Evolutionary conservation across 1,139 yeast genomes (phyloP), one percentile per base, ranked within the genome.

Genomic region (Yamadazyma oceani): DNA sequence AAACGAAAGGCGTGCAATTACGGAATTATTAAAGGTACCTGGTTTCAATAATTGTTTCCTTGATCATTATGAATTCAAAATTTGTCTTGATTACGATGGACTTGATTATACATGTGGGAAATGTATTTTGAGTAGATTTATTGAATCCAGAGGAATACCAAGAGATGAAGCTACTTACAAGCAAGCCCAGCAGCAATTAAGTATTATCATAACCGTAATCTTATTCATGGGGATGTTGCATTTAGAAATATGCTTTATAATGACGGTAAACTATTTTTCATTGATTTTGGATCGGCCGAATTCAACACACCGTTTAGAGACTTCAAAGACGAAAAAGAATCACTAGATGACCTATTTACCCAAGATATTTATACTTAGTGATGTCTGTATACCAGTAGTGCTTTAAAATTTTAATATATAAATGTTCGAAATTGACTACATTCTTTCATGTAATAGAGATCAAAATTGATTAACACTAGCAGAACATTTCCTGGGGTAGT

Each of bases 401-500:
- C n/a, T n/a, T n/a, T n/a, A n/a, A n/a, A n/a, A n/a, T n/a, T n/a
- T n/a, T n/a, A n/a, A n/a, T n/a, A n/a, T n/a, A n/a, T n/a, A n/a
- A n/a, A n/a, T n/a, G n/a, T n/a, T n/a, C n/a, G n/a, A n/a, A n/a
- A n/a, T n/a, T n/a, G n/a, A n/a, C n/a, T n/a, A n/a, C n/a, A n/a
- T n/a, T n/a, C n/a, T n/a, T n/a, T n/a, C n/a, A n/a, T n/a, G n/a
- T n/a, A n/a, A n/a, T n/a, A n/a, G n/a, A n/a, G n/a, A n/a, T n/a
- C n/a, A n/a, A n/a, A n/a, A n/a, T n/a, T n/a, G n/a, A n/a, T n/a
- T n/a, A n/a, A n/a, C n/a, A n/a, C n/a, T n/a, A 74, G 92, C 32
- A 78, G 90, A 58, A 81, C 88, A 3, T 78, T 86, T 58, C 79
- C 80, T 30, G 90, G 86, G 3, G 92, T 88, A 30, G 84, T 85